Conservation (phyloP, 1,284 basidiomycete genomes). For the Ustilago nuda region DNA sequence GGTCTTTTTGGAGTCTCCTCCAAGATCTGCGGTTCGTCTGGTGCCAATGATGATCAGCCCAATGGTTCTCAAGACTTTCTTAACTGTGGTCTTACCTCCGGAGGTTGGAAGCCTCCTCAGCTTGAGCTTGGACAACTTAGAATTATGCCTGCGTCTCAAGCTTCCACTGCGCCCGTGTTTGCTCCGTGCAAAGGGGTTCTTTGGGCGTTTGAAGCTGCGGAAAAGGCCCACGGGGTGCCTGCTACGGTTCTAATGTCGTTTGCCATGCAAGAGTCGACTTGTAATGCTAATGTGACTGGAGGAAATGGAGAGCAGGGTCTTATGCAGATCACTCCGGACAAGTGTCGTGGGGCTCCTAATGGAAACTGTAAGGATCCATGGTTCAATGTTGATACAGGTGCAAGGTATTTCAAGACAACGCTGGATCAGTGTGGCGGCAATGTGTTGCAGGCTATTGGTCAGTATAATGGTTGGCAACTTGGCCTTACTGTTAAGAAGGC, state of each 20-base stretch:
- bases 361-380: conserved; percentile 53
- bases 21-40: conserved; percentile 32
- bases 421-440: conserved; percentile 44
- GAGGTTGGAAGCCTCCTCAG: conserved; percentile 55
- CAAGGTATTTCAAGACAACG: conserved; percentile 54
- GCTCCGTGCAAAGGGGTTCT: conserved; percentile 48
- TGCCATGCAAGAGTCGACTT: conserved; percentile 61
- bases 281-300: conserved; percentile 53
- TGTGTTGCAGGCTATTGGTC: conserved; percentile 48
- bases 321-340: conserved; percentile 64
- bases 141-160: conserved; percentile 37
- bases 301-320: conserved; percentile 60
- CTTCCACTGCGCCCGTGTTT: conserved; percentile 47
- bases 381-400: conserved; percentile 56
- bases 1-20: conserved; percentile 48
- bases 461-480: conserved; percentile 59
- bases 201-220: conserved; percentile 52
- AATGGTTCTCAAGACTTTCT: conserved; percentile 58
- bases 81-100: conserved; percentile 56
- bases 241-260: conserved; percentile 59
- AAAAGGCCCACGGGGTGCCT: conserved; percentile 42
- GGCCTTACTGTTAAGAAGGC: conserved; percentile 49
- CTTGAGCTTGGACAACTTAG: conserved; percentile 51
- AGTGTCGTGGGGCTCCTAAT: conserved; percentile 53
- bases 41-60: conserved; percentile 44